Evolutionary conservation across 169 alveolate genomes (phyloP).

Genomic region (Plasmodium inui): DNA sequence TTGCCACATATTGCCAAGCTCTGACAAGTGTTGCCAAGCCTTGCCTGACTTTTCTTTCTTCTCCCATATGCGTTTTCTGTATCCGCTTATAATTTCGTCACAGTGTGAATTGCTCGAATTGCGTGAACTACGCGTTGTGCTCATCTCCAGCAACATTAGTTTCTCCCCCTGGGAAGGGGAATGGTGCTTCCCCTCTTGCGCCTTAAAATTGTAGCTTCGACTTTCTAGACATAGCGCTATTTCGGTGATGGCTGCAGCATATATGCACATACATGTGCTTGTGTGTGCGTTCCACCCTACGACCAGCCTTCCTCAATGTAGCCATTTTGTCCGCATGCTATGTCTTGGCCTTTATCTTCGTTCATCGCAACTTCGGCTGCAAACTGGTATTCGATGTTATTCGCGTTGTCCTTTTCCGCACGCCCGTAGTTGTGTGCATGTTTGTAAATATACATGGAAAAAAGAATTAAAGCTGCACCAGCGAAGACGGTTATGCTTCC

Average conservation of each 20-base stretch:
- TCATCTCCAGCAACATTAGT: not conserved
- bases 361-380: not conserved
- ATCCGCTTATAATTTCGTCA: not conserved
- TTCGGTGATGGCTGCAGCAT: not conserved
- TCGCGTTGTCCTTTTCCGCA: not conserved
- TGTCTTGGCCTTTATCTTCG: slow-evolving; percentile 23
- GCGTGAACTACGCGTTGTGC: not conserved
- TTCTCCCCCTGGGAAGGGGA: not conserved
- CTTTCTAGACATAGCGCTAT: not conserved
- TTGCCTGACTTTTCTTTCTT: not conserved
- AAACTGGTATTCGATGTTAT: slow-evolving; percentile 16
- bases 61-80: not conserved
- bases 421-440: not conserved
- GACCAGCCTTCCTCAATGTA: slow-evolving; percentile 56
- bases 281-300: not conserved
- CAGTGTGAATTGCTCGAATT: not conserved
- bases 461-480: slow-evolving; percentile 33
- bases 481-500: slow-evolving; percentile 37
- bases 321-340: slow-evolving; percentile 4
- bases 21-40: not conserved
- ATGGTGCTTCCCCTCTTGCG: not conserved
- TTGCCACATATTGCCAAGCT: not conserved
- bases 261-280: not conserved
- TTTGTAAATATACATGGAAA: slow-evolving; percentile 11
- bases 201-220: not conserved